These are phyloP conservation scores for Dictyostelium discoideum DNA, from an alignment of 78 protist genomes.

Conservation along the genomic window DNA sequence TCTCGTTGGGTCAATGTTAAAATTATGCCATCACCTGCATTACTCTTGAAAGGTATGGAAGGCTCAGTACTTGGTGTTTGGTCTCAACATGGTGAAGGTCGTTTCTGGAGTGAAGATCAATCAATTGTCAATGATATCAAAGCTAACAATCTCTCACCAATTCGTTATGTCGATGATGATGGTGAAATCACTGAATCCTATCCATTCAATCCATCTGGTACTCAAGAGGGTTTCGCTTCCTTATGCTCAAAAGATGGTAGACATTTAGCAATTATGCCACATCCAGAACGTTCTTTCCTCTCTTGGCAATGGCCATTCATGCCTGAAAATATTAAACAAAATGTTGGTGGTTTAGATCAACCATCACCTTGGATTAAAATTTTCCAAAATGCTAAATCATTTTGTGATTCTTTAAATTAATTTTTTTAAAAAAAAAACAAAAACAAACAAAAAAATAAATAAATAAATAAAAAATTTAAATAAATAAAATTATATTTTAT, in stretches of 20 bases:
- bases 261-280: constrained; percentile 96
- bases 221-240: constrained; percentile 92
- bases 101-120: constrained; percentile 21
- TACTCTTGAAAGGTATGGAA: constrained; percentile 89
- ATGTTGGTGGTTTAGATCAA: constrained; percentile 29
- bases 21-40: constrained; percentile 60
- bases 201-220: constrained; percentile 96
- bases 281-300: constrained; percentile 89
- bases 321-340: constrained; percentile 43
- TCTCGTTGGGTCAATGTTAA: constrained; percentile 83
- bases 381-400: constrained; percentile 84
- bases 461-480: no score
- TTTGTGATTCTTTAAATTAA: constrained; percentile 25
- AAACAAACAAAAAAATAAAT: no score
- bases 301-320: constrained; percentile 81
- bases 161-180: constrained; percentile 92
- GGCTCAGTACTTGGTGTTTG: constrained; percentile 83
- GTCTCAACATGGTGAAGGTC: constrained; percentile 97
- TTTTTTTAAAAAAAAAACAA: no score
- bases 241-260: constrained; percentile 93
- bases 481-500: no score
- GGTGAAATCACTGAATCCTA: constrained; percentile 83
- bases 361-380: constrained; percentile 82
- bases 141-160: constrained; percentile 37
- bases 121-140: constrained; percentile 21